These are phyloP conservation scores for Acanthamoeba triangularis DNA, from an alignment of 208 protist genomes.

Conservation along the genomic window DNA sequence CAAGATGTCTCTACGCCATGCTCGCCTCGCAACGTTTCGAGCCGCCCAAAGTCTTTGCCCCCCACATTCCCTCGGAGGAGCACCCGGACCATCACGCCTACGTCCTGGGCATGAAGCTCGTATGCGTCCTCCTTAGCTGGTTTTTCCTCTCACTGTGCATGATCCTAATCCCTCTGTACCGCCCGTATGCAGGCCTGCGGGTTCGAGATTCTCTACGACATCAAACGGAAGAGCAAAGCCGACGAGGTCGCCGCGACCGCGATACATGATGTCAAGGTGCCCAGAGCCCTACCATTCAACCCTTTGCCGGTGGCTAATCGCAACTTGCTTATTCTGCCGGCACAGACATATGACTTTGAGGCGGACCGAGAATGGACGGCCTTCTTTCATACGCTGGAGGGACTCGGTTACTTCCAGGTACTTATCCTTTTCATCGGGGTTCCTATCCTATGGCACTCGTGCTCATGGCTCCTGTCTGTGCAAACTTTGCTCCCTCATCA, in stretches of 20 bases:
- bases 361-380: constrained; percentile 53
- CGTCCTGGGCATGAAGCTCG: constrained; percentile 69
- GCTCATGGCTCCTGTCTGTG: too few species aligned
- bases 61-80: neutral
- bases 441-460: neutral
- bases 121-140: neutral
- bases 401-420: constrained; percentile 64
- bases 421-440: neutral
- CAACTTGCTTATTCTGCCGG: neutral
- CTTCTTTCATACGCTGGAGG: constrained; percentile 36
- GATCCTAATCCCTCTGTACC: neutral
- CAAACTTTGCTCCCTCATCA: neutral
- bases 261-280: constrained; percentile 30
- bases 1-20: constrained; percentile 33
- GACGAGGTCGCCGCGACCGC: neutral
- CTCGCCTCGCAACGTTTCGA: constrained; percentile 14
- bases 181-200: neutral
- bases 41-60: constrained; percentile 45
- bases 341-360: constrained; percentile 39
- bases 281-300: too few species aligned
- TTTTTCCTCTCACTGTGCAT: too few species aligned
- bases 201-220: constrained; percentile 70
- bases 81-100: constrained; percentile 51
- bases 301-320: neutral
- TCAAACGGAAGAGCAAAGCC: neutral